Base-by-base conservation (phyloP, 768 basidiomycete species). In the Psilocybe sp. region DNA sequence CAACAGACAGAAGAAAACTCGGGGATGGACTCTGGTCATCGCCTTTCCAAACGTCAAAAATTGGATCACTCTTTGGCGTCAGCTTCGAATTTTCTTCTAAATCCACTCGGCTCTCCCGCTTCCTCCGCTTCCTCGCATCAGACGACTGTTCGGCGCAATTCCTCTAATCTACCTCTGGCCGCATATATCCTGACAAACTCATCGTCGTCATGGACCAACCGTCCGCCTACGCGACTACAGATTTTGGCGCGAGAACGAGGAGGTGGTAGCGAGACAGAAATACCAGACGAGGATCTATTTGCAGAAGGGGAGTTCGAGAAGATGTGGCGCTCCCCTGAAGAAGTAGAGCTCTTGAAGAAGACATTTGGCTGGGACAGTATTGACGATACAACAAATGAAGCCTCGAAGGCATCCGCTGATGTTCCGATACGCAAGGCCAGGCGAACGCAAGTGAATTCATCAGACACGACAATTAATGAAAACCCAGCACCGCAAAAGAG, bases 271-370 rank as follows among this genome's bases (percentile, higher is more conserved):
- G 71, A 65, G 33, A 69, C 69, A 18, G 66, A 74, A 16, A 79
- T 92, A 15, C 53, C 58, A 1, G 89, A 92, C 52, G 83, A 88
- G 7, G 89, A 91, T 50, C 68, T 92, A 18, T 89, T 92, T 51
- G 76, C 67, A 3, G 75, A 79, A 28, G 85, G 81, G 2, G 89
- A 92, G 63, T 63, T 87, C 20, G 87, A 89, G 47, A 74, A 69
- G 15, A 46, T 88, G 23, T 55, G 88, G 16, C 69, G 89, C 48
- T 68, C 58, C 40, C 70, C 78, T 31, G 75, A 71, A 16, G 85
- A 90, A 61, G 71, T 71, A 13, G 67, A 70, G 44, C 65, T 69
- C 1, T 61, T 87, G 16, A 63, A 62, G 19, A 55, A 64, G 41
- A 54, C 67, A 31, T 63, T 69, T 15, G 67, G 61, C 31, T 72